phyloP scores from a whole-genome alignment of 164 flowering plant species.

The Litsea cubeba region DNA sequence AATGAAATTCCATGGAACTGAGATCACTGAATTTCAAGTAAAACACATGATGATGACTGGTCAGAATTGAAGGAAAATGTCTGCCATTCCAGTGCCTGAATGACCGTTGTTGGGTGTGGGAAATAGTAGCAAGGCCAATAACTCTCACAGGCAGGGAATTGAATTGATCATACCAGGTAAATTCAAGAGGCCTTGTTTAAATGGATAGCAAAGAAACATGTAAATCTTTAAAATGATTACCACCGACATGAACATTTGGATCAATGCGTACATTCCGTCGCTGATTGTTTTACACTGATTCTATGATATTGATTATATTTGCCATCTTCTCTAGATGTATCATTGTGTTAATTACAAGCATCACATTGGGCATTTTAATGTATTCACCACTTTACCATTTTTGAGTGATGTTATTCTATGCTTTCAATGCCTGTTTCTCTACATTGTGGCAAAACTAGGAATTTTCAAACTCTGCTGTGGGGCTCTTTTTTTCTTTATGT shows the following conservation, averaged over 20 bases:
- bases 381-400: no score
- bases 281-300: not conserved
- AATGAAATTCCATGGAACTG: not conserved
- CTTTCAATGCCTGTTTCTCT: no score
- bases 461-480: no score
- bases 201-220: not conserved
- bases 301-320: no score
- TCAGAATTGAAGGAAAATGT: not conserved
- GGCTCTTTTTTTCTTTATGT: no score
- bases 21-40: not conserved
- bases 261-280: not conserved
- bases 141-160: not conserved
- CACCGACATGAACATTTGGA: slow-evolving; percentile 4
- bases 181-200: not conserved
- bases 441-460: no score
- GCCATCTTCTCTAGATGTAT: not conserved
- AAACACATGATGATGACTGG: not conserved
- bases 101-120: not conserved
- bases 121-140: not conserved
- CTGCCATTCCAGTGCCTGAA: no score
- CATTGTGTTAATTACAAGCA: no score
- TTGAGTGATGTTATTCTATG: no score
- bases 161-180: not conserved
- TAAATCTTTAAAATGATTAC: slow-evolving; percentile 15
- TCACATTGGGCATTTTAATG: no score